phyloP scores from a whole-genome alignment of 2,329 filamentous ascomycete species.

The Hypomyces rosellus region DNA sequence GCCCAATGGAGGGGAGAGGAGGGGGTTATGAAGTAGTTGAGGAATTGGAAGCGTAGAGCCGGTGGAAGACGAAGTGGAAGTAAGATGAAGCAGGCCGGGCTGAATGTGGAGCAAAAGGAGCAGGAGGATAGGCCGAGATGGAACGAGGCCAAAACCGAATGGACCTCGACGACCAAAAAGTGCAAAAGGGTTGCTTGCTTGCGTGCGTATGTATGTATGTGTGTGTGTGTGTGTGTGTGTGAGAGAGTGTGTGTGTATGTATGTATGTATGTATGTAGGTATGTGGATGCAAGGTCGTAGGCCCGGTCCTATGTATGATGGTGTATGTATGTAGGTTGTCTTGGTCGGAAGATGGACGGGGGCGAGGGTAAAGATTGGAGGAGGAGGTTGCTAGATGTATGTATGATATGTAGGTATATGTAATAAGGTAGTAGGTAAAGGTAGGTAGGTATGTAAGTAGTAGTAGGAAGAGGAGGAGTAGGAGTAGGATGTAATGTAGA shows the following conservation, averaged over 20 bases:
- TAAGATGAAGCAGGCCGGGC: conserved; percentile 16
- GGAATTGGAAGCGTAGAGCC: conserved; percentile 13
- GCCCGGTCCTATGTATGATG: background rate
- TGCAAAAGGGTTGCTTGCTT: conserved; percentile 9
- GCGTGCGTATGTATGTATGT: conserved; percentile 6
- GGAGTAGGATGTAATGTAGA: background rate
- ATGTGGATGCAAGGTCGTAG: background rate
- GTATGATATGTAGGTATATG: conserved; percentile 1
- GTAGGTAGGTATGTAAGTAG: conserved; percentile 1
- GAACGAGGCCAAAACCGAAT: conserved; percentile 1
- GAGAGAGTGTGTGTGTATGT: background rate
- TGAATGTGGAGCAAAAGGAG: conserved; percentile 10
- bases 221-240: background rate
- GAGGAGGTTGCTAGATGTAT: background rate
- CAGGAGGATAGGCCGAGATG: conserved; percentile 17
- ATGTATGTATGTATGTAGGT: background rate
- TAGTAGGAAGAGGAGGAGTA: too few species aligned
- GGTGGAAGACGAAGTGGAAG: conserved; percentile 19
- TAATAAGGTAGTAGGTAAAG: too few species aligned
- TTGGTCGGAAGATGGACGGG: background rate
- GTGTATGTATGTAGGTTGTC: background rate
- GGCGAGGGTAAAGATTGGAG: background rate
- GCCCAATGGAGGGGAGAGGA: conserved; percentile 41
- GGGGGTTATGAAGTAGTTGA: conserved; percentile 12
- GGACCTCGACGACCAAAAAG: conserved; percentile 13